Base-by-base conservation (phyloP, 2,329 filamentous ascomycete genomes). In the Sclerotinia trifoliorum region DNA sequence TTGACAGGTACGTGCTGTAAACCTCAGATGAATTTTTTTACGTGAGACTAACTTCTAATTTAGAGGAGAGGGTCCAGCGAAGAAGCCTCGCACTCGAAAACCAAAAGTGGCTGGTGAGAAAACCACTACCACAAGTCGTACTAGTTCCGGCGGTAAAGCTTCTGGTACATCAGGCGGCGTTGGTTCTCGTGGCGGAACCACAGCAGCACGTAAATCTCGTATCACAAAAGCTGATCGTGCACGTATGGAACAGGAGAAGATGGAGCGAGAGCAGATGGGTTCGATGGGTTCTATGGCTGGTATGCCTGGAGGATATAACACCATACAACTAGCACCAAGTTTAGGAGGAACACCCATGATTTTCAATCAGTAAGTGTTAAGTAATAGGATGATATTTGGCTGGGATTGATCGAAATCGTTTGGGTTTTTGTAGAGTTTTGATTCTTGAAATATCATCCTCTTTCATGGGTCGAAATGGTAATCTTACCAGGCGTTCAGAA, bases 181-280 rank as follows among this genome's bases (percentile, higher is more conserved):
- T 13, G 90, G 90, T n/a, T 92, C 91, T 48, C 86, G 92, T 54
- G 91, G 91, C 64, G 91, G 91, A 56, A 84, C 86, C 15, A 88
- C 90, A 0, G 86, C 90, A 26, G 19, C 65, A 44, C 85, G 93
- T 73, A 96, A 96, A 79, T 92, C 93, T 64, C 89, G 94, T 54
- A 89, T 93, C 73, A 95, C 91, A 51, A 97, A 97, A 78, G 90
- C 91, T 49, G 91, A 94, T 77, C 91, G 92, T 74, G 90, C 91
- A 70, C 87, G 90, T 76, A 88, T 92, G 79, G 92, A 96, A 75
- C 86, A 87, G 56, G 92, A 96, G 78, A 95, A 95, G 81, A 83
- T 88, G 8, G 90, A 93, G 72, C 84, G 90, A 54, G 91, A 94
- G 78, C 77, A 75, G 69, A 76, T 77, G 75, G 76, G 75, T 15